Conservation (phyloP, 164 flowering plant genomes). For the Vitis rupestris region DNA sequence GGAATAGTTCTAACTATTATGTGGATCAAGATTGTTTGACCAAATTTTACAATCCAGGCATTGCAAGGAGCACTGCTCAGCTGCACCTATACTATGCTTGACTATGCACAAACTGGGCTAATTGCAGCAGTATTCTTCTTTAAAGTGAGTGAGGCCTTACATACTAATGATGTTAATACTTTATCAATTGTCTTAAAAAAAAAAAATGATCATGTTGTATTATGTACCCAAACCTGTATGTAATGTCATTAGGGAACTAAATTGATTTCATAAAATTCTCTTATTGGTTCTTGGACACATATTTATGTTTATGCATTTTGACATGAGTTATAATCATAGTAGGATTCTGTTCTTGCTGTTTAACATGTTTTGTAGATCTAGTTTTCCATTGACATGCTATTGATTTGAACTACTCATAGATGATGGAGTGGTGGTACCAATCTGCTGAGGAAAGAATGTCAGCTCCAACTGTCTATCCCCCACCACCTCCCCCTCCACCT, state of each 20-base stretch:
- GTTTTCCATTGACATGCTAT: background rate
- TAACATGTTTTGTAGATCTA: background rate
- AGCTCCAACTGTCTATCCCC: constrained; percentile 96
- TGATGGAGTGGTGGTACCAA: constrained; percentile 99
- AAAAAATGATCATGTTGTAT: background rate
- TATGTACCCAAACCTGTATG: background rate
- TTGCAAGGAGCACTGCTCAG: constrained; percentile 76
- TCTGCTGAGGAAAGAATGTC: constrained; percentile 99
- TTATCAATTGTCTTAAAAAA: background rate
- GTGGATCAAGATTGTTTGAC: too few relatives aligned
- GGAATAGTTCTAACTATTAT: too few relatives aligned
- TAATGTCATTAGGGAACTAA: too few relatives aligned
- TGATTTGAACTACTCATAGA: constrained; percentile 34
- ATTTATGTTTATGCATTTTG: too few relatives aligned
- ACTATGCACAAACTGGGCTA: constrained; percentile 94
- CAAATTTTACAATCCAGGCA: constrained; percentile 41
- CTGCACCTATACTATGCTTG: constrained; percentile 72
- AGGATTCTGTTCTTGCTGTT: background rate
- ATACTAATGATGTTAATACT: background rate
- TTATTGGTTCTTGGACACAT: too few relatives aligned
- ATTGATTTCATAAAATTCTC: too few relatives aligned
- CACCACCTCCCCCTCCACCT: constrained; percentile 97
- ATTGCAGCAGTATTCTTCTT: constrained; percentile 96
- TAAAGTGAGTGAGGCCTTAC: constrained; percentile 55
- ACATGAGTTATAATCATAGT: too few relatives aligned